phyloP scores from a whole-genome alignment of 192 early-diverging fungal species.

The Coemansia sp. region DNA sequence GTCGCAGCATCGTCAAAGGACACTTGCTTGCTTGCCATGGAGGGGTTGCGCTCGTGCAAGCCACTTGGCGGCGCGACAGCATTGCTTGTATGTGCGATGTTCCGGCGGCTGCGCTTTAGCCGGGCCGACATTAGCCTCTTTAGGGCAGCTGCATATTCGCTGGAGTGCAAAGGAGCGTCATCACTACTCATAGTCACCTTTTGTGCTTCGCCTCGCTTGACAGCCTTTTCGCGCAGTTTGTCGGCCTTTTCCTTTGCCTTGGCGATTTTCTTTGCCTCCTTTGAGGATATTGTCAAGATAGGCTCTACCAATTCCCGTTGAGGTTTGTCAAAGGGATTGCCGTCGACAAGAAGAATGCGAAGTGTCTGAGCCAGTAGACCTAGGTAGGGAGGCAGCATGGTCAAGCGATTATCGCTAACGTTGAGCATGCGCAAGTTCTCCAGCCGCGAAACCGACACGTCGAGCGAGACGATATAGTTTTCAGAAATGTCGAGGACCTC shows the following conservation, averaged over 20 bases:
- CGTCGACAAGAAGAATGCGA: constrained; percentile 40
- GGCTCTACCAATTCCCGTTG: constrained; percentile 38
- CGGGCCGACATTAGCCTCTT: constrained; percentile 36
- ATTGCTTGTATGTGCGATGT: background rate
- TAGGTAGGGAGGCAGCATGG: constrained; percentile 32
- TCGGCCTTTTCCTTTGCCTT: constrained; percentile 27
- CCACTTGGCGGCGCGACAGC: background rate
- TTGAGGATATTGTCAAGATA: constrained; percentile 28
- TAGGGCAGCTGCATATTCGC: constrained; percentile 31
- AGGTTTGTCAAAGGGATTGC: constrained; percentile 48
- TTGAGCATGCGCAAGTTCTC: constrained; percentile 46
- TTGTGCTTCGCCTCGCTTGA: constrained; percentile 14
- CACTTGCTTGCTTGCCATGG: constrained; percentile 10
- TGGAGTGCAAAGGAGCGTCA: constrained; percentile 18
- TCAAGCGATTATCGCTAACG: constrained; percentile 49
- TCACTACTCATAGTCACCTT: background rate
- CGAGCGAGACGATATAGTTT: constrained; percentile 38
- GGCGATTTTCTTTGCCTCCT: constrained; percentile 22
- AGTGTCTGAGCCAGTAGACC: constrained; percentile 47
- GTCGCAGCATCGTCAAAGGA: constrained; percentile 11
- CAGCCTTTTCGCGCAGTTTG: constrained; percentile 19
- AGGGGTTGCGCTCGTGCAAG: constrained; percentile 3
- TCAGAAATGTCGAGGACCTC: constrained; percentile 49
- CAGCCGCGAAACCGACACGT: constrained; percentile 36
- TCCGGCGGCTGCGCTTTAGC: constrained; percentile 19